Evolutionary conservation across 2,329 filamentous ascomycete species (phyloP), one percentile per base, ranked within the genome.

Genomic region (Eurotiales sp.): DNA sequence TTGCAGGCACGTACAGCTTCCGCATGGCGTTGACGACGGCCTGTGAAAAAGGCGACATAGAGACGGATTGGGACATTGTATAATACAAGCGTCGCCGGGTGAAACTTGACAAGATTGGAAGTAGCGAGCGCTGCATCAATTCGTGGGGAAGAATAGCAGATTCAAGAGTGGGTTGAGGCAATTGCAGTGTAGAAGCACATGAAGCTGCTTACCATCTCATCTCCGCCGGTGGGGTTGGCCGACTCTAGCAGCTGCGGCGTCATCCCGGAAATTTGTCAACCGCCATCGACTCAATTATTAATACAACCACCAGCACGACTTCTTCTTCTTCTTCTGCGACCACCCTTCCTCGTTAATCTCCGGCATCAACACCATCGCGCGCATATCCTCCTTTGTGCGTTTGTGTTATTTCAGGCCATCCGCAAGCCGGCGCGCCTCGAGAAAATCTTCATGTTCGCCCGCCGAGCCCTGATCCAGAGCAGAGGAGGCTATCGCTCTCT

Each of bases 11-110:
- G 67, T 72, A 92, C 86, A 96, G 76, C 67, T 81, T 85, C 63
- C 81, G 82, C 87, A 96, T 91, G 8, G 88, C 85, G 61, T 77
- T 76, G 52, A 95, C 86, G 45, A 95, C 90, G 8, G 81, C 80
- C 63, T 73, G 71, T 3, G 83, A 83, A 65, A 87, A 88, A 4
- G 82, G 83, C 53, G 72, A 66, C 41, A 67, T 61, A 25, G 69
- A 62, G 8, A 59, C 55, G 22, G 56, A 50, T 25, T 44, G 32
- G 51, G 65, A 58, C 69, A 72, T 72, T 50, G 61, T 65, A 25
- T 43, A 36, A 43, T 25, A 30, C 37, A 15, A 37, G 14, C 52
- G 48, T 34, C n/a, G 19, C 17, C 39, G 45, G 15, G 21, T 37
- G 23, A 45, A 46, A 12, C 55, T 59, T 29, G 59, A 53, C 15